Evolutionary conservation across 1,139 yeast species (phyloP), one percentile per base, ranked within the genome.

Genomic region (Kodamaea sp.): DNA sequence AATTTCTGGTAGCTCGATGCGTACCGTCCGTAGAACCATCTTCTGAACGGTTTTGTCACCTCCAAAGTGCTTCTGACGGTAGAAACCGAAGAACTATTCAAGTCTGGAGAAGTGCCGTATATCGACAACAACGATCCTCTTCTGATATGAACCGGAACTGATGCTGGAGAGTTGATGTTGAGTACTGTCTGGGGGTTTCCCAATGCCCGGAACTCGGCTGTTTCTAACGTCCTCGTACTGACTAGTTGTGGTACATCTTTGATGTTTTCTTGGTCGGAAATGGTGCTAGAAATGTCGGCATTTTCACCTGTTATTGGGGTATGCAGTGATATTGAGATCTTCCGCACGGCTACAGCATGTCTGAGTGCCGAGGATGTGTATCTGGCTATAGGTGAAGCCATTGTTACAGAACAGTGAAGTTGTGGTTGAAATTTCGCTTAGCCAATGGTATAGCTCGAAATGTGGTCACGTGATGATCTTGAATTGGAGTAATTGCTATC

Each of bases 151-250:
- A 77, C 55, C 0, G 84, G 83, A 1, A 76, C 63, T 0, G 84
- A 78, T 2, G 85, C 79, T 1, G 82, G 80, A n/a, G 75, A 52
- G 3, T 66, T 59, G 9, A 77, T 51, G 3, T 74, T 60, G 26
- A 76, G 50, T 0, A 73, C 60, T 1, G 76, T 60, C 18, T 69
- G 66, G 1, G 78, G 70, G 6, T 54, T 53, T 5, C 78, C 80
- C 36, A 76, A 52, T 1, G 73, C 60, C 27, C 60, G 57, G 39
- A 73, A 62, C 21, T 53, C 43, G 15, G 51, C 50, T 12, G 40
- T 37, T 22, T 47, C 50, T 13, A 47, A 25, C 5, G 40, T 24
- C 22, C 34, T 38, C 24, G 22, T 33, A 12, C 34, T 25, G 21
- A 29, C 26, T 28, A 47, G 39, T 15, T 39, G 35, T 22, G 39